phyloP scores from a whole-genome alignment of 139 green algal genomes.

The Coelastrella sp. region DNA sequence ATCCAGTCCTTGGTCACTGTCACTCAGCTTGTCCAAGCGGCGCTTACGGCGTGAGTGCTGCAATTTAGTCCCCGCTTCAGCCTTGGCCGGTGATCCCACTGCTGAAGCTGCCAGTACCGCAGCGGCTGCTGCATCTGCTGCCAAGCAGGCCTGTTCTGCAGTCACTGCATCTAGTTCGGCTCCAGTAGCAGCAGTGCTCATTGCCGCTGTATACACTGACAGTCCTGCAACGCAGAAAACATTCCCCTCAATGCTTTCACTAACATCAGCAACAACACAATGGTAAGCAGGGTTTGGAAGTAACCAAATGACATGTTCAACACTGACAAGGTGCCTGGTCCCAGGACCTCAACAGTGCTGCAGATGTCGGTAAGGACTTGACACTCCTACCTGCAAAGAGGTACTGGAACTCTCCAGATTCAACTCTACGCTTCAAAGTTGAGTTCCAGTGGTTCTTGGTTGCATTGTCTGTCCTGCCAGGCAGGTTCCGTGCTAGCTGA shows the following conservation, averaged over 20 bases:
- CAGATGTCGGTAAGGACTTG: no score
- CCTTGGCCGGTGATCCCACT: neutral
- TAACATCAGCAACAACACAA: no score
- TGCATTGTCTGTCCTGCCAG: constrained; percentile 74
- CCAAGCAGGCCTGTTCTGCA: neutral
- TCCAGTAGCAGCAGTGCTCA: neutral
- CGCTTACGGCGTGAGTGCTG: neutral
- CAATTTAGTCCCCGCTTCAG: neutral
- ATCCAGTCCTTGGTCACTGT: neutral
- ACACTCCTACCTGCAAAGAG: constrained; percentile 19
- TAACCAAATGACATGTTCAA: no score
- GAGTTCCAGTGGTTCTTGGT: constrained; percentile 81
- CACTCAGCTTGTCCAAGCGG: neutral
- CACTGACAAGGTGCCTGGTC: no score
- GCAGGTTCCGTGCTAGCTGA: constrained; percentile 75
- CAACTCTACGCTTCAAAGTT: constrained; percentile 64
- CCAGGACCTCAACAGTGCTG: no score
- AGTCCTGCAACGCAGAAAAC: neutral
- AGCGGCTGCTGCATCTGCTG: constrained; percentile 32
- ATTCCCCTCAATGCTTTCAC: no score
- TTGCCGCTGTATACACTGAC: neutral
- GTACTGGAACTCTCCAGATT: constrained; percentile 47
- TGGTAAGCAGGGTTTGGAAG: no score
- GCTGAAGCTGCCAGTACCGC: constrained; percentile 3
- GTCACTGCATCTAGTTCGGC: neutral